These are phyloP conservation scores for Pseudogymnoascus sp. DNA, from an alignment of 2,329 filamentous ascomycete species.

Conservation along the genomic window DNA sequence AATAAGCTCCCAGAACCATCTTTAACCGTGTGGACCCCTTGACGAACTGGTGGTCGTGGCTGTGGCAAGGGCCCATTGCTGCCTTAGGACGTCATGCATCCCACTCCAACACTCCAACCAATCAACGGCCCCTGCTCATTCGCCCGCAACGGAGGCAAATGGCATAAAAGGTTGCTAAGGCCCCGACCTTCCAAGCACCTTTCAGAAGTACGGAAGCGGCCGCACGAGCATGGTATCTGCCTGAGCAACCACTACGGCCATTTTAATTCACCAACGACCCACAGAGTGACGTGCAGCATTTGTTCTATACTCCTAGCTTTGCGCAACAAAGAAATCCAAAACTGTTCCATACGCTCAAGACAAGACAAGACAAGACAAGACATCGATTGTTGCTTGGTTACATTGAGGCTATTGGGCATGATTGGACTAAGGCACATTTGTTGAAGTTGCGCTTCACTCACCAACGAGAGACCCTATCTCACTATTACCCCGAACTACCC, in stretches of 20 bases:
- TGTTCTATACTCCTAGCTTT: neutral
- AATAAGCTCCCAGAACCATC: neutral
- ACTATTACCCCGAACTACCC: neutral
- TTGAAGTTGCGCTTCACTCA: slow-evolving; percentile 2
- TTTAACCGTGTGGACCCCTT: slow-evolving; percentile 4
- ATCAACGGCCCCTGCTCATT: neutral
- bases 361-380: too few species aligned
- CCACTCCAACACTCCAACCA: neutral
- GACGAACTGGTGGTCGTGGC: neutral
- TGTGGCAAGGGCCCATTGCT: slow-evolving; percentile 1
- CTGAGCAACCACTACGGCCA: slow-evolving; percentile 7
- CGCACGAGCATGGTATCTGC: slow-evolving; percentile 6
- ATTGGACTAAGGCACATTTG: neutral
- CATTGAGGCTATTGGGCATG: neutral
- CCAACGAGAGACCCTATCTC: neutral
- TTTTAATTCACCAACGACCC: slow-evolving; percentile 6
- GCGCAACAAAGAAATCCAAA: neutral
- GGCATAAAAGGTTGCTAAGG: slow-evolving; percentile 6
- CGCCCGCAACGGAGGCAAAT: neutral
- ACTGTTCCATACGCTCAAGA: neutral
- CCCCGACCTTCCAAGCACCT: slow-evolving; percentile 5
- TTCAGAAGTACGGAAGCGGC: slow-evolving; percentile 7
- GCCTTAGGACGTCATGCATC: slow-evolving; percentile 7
- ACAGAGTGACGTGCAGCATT: neutral
- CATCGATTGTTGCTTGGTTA: neutral